These are phyloP conservation scores for Chlamydomonas asymmetrica DNA, from an alignment of 139 green algal genomes.

Conservation along the genomic window DNA sequence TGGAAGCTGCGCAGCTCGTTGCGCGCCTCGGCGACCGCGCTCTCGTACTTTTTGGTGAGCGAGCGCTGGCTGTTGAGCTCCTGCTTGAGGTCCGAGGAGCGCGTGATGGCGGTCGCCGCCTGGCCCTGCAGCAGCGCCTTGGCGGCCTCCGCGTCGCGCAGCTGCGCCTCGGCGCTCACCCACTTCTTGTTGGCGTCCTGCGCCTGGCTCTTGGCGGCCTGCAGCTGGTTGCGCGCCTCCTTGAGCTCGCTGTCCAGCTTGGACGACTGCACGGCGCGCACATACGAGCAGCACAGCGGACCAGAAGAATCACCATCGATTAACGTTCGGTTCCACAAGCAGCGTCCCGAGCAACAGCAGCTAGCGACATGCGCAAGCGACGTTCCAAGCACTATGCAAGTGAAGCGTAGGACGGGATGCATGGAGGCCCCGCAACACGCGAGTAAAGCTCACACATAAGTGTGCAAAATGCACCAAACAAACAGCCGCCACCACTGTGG, in stretches of 20 bases:
- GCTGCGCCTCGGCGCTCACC: conserved; percentile 17
- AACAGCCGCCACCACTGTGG: too few relatives aligned
- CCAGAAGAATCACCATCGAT: too few relatives aligned
- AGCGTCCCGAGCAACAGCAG: too few relatives aligned
- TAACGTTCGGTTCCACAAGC: too few relatives aligned
- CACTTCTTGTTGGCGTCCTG: conserved; percentile 25
- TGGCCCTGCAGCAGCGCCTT: conserved; percentile 7
- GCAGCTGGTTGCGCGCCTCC: neutral
- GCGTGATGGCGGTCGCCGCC: conserved; percentile 16
- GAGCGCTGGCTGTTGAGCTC: conserved; percentile 12
- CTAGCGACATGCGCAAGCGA: too few relatives aligned
- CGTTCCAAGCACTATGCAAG: too few relatives aligned
- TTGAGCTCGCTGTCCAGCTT: conserved; percentile 23
- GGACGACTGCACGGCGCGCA: conserved; percentile 13
- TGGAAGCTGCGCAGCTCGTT: neutral
- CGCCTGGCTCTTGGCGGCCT: conserved; percentile 7
- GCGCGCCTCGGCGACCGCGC: neutral
- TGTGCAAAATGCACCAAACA: too few relatives aligned
- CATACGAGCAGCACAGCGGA: too few relatives aligned
- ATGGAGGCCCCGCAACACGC: too few relatives aligned
- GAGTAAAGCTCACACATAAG: too few relatives aligned
- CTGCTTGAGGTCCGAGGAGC: conserved; percentile 22
- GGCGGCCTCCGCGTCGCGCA: conserved; percentile 15
- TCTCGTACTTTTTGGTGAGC: conserved; percentile 8
- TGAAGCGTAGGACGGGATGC: too few relatives aligned